These are phyloP conservation scores for Leucaena leucocephala DNA, from an alignment of 306 rosid genomes.

Conservation along the genomic window DNA sequence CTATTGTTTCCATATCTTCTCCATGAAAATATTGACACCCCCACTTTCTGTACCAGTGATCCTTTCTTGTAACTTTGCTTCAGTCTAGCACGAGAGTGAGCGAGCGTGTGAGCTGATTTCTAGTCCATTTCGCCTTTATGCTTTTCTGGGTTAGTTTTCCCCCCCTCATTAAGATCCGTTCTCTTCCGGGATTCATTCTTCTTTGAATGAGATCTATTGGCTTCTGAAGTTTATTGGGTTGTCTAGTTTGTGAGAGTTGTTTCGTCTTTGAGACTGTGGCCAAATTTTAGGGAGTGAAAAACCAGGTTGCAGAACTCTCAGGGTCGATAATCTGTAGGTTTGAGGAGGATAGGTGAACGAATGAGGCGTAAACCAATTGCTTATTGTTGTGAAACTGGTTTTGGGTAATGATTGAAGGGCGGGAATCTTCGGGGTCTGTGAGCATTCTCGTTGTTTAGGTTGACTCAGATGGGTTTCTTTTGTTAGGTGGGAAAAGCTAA, in stretches of 20 bases:
- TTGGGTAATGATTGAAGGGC: conserved; percentile 62
- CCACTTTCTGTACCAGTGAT: conserved; percentile 36
- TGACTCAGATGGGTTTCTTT: conserved; percentile 43
- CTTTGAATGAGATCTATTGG: conserved; percentile 63
- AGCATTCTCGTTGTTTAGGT: conserved; percentile 38
- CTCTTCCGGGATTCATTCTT: conserved; percentile 43
- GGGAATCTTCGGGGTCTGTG: conserved; percentile 40
- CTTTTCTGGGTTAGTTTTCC: conserved; percentile 33
- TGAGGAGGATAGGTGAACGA: conserved; percentile 45
- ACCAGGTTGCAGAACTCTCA: background rate
- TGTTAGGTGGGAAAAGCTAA: conserved; percentile 31
- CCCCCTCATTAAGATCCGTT: conserved; percentile 58
- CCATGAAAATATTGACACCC: conserved; percentile 17
- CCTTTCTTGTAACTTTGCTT: conserved; percentile 38
- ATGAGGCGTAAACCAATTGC: conserved; percentile 70
- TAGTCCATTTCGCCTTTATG: conserved; percentile 23
- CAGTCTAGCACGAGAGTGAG: conserved; percentile 28
- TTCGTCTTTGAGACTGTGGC: conserved; percentile 36
- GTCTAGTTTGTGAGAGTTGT: conserved; percentile 37
- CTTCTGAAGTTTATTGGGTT: conserved; percentile 28
- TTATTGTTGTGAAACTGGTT: conserved; percentile 68
- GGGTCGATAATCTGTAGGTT: background rate
- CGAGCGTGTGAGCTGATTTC: conserved; percentile 38
- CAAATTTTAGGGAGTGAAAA: conserved; percentile 32
- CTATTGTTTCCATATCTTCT: conserved; percentile 37